A percentile compares a stretch with the other conserved stretches of the same genome.
Evolutionary conservation across 139 green algal species (phyloP).

Genomic region (Ostreobium quekettii): DNA sequence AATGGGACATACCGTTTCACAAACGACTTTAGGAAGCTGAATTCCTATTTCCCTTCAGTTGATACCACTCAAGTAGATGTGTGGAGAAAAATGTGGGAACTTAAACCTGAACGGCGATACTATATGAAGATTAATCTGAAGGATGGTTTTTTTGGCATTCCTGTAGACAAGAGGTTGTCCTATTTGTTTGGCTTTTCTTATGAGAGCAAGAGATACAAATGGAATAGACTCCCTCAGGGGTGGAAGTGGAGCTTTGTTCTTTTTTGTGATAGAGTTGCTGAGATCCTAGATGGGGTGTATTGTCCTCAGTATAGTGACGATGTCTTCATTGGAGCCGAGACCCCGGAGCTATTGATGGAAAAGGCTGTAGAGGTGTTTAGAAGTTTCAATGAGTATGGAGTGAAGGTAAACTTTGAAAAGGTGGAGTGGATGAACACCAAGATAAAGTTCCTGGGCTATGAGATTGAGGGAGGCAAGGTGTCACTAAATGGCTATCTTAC

Average conservation of each 20-base stretch:
- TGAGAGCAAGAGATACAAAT: not conserved
- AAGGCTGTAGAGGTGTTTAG: no score
- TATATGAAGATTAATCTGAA: conserved; percentile 11
- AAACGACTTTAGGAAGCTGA: conserved; percentile 10
- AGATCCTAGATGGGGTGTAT: no score
- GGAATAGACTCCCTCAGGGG: conserved; percentile 6
- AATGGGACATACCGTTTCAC: conserved; percentile 11
- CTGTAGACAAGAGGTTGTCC: not conserved
- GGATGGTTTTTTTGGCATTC: conserved; percentile 16
- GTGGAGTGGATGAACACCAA: no score
- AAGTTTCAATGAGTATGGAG: no score
- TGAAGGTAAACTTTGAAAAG: no score
- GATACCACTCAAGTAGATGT: conserved; percentile 7
- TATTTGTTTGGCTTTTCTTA: conserved; percentile 16
- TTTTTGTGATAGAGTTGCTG: not conserved
- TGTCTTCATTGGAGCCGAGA: no score
- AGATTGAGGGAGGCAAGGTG: no score
- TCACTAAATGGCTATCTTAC: no score
- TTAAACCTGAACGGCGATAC: conserved; percentile 1
- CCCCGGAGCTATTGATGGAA: no score
- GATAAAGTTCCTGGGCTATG: no score
- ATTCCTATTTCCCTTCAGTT: conserved; percentile 7
- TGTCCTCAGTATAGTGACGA: no score
- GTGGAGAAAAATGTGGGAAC: not conserved
- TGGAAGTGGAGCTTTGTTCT: not conserved